Conservation (phyloP, 352 stramenopile species). For the Pythium pyrilobum region DNA sequence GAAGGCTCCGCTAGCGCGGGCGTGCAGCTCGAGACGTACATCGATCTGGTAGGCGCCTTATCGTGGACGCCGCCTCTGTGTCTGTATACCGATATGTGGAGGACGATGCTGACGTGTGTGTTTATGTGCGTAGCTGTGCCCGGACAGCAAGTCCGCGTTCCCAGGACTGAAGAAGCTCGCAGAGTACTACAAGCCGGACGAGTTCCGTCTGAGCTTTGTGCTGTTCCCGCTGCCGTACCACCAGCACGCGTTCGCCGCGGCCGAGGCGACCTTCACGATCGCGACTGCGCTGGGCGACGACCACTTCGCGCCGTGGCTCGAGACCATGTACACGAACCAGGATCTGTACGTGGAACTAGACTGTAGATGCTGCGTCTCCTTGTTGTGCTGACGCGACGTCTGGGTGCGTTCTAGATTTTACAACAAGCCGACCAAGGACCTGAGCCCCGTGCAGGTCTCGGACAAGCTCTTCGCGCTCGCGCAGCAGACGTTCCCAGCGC, state of each 20-base stretch:
- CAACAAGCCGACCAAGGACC: constrained; percentile 30
- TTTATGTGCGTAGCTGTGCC: constrained; percentile 21
- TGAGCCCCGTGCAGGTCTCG: constrained; percentile 25
- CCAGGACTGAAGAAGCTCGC: constrained; percentile 27
- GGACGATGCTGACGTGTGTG: neutral
- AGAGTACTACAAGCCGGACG: constrained; percentile 20
- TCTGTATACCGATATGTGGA: neutral
- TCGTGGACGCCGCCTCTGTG: neutral
- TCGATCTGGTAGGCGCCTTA: constrained; percentile 55
- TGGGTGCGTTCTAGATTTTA: constrained; percentile 13
- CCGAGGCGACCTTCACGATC: constrained; percentile 31
- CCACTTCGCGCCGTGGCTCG: constrained; percentile 28
- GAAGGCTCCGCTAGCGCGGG: constrained; percentile 39
- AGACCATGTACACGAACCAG: constrained; percentile 36
- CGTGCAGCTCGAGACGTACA: constrained; percentile 79
- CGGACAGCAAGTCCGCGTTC: constrained; percentile 29
- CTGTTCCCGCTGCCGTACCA: constrained; percentile 40
- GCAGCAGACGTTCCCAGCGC: constrained; percentile 27
- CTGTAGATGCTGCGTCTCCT: neutral
- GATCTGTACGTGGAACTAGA: constrained; percentile 18
- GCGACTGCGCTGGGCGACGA: constrained; percentile 26
- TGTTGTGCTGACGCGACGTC: neutral
- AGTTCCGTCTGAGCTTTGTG: constrained; percentile 31
- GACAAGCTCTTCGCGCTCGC: constrained; percentile 24
- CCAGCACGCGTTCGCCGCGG: constrained; percentile 32